Evolutionary conservation across 805 yeast species (phyloP).

Genomic region (Starmera dryadoides): DNA sequence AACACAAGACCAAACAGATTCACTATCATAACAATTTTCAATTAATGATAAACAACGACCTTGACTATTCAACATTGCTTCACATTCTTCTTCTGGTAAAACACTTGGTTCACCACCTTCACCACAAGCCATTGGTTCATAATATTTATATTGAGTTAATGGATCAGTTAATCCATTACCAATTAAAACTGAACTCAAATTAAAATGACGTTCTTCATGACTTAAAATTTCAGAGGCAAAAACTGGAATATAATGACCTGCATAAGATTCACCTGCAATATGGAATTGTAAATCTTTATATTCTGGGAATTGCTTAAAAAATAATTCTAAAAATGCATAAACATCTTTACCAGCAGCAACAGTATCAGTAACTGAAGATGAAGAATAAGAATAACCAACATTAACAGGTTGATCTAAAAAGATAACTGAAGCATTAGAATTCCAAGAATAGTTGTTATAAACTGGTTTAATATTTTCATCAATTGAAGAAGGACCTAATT

Average conservation of each 20-base stretch:
- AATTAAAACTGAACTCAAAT: slow-evolving; percentile 70
- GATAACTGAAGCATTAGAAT: slow-evolving; percentile 74
- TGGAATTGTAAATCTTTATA: slow-evolving; percentile 59
- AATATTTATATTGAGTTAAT: slow-evolving; percentile 66
- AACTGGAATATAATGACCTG: slow-evolving; percentile 90
- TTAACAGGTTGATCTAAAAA: slow-evolving; percentile 87
- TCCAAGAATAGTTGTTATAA: slow-evolving; percentile 77
- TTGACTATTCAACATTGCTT: slow-evolving; percentile 54
- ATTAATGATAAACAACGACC: slow-evolving; percentile 76
- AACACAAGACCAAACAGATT: slow-evolving; percentile 76
- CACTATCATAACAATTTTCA: slow-evolving; percentile 68
- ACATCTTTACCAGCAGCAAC: slow-evolving; percentile 81
- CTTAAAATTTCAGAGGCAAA: slow-evolving; percentile 75
- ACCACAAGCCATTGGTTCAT: slow-evolving; percentile 94
- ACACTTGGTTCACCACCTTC: slow-evolving; percentile 80
- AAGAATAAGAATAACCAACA: slow-evolving; percentile 72
- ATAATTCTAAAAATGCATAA: slow-evolving; percentile 69
- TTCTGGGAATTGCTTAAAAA: slow-evolving; percentile 65
- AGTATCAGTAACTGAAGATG: slow-evolving; percentile 58
- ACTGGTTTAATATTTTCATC: slow-evolving; percentile 54
- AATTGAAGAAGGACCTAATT: slow-evolving; percentile 76
- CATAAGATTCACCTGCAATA: slow-evolving; percentile 91
- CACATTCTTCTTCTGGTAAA: slow-evolving; percentile 73
- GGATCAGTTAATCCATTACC: slow-evolving; percentile 93
- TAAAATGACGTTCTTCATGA: slow-evolving; percentile 53